A percentile compares a stretch with the other conserved stretches of the same genome.
Conservation (phyloP, 441 rosid species). For the Populus hybrid region DNA sequence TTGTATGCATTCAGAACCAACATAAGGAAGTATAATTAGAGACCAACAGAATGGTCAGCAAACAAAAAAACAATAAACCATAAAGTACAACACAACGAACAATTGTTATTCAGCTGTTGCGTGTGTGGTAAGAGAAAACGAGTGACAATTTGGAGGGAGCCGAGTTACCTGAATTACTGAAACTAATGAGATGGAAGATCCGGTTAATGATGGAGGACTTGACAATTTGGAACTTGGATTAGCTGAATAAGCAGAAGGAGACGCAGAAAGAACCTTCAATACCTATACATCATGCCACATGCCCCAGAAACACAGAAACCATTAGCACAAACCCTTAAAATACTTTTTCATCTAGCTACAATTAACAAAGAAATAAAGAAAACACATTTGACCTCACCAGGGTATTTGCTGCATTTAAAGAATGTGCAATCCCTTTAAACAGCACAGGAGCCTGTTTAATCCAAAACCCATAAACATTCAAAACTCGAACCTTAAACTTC, state of each 20-base stretch:
- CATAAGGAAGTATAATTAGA: not conserved
- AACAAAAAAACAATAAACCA: not conserved
- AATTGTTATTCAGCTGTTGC: not conserved
- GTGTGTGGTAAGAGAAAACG: not conserved
- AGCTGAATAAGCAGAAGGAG: conserved; percentile 85
- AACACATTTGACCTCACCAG: conserved; percentile 41
- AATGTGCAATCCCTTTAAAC: conserved; percentile 78
- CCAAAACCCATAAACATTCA: not conserved
- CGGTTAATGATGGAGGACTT: conserved; percentile 64
- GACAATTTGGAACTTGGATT: conserved; percentile 64
- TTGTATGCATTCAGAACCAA: not conserved
- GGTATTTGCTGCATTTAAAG: conserved; percentile 62
- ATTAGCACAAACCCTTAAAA: not conserved
- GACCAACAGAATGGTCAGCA: not conserved
- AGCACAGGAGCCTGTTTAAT: conserved; percentile 68
- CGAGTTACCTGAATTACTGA: conserved; percentile 67
- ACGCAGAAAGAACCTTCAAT: conserved; percentile 77
- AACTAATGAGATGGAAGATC: conserved; percentile 69
- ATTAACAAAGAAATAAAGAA: conserved; percentile 6
- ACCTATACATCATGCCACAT: conserved; percentile 38
- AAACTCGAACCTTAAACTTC: not conserved
- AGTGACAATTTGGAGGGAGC: not conserved
- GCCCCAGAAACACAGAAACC: not conserved
- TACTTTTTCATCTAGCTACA: conserved; percentile 8
- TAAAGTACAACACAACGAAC: not conserved